These are phyloP conservation scores for Leishmania amazonensis DNA, from an alignment of 208 protist genomes.

Conservation along the genomic window DNA sequence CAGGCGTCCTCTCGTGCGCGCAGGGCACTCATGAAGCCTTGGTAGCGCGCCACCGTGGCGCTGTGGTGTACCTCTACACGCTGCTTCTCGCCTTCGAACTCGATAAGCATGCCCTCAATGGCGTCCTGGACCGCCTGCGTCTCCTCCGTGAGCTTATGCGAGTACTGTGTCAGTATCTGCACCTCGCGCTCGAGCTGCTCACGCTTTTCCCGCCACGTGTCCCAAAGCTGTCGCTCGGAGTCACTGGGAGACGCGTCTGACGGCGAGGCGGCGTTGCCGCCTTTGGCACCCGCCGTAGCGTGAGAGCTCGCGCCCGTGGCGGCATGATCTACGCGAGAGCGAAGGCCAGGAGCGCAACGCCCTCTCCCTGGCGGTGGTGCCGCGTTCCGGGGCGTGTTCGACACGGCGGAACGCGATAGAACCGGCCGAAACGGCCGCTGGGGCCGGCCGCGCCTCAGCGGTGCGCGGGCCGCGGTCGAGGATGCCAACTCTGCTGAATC, in stretches of 20 bases:
- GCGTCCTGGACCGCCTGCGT: constrained; percentile 28
- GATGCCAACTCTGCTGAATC: constrained; percentile 5
- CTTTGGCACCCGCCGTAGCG: neutral
- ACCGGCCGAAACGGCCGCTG: constrained; percentile 6
- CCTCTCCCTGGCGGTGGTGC: neutral
- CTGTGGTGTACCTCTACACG: constrained; percentile 19
- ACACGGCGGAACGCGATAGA: neutral
- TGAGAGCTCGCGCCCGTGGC: neutral
- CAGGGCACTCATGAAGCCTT: constrained; percentile 19
- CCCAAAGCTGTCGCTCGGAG: constrained; percentile 1
- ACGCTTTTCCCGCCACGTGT: constrained; percentile 27
- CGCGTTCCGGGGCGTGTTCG: neutral
- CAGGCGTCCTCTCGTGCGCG: constrained; percentile 42
- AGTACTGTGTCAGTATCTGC: constrained; percentile 8
- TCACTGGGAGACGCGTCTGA: neutral
- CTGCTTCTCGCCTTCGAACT: constrained; percentile 31
- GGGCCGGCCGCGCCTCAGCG: neutral
- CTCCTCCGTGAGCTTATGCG: constrained; percentile 16
- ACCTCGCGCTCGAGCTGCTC: constrained; percentile 24
- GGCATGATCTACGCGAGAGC: neutral
- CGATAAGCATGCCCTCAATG: constrained; percentile 33
- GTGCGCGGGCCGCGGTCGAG: neutral
- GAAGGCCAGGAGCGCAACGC: neutral
- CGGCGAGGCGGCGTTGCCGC: neutral
- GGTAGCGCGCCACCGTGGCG: constrained; percentile 19